phyloP scores from a whole-genome alignment of 495 filamentous ascomycete genomes.

The Penicillium taxi region DNA sequence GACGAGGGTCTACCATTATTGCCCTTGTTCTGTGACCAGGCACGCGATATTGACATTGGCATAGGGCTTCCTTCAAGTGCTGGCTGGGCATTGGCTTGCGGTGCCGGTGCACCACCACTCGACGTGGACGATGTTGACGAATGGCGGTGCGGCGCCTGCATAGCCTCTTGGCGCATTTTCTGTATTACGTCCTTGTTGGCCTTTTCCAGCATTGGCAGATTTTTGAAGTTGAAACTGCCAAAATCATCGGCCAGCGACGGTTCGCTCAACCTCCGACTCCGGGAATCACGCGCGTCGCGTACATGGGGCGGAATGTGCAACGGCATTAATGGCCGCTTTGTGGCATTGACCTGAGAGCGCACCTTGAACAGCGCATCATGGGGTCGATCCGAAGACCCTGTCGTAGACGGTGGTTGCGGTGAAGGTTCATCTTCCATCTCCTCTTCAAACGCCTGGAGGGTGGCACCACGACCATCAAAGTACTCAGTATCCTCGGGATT shows the following conservation, averaged over 20 bases:
- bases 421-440: constrained; percentile 86
- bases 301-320: constrained; percentile 95
- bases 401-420: constrained; percentile 47
- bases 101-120: constrained; percentile 32
- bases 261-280: constrained; percentile 83
- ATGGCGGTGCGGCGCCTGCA: constrained; percentile 54
- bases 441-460: constrained; percentile 78
- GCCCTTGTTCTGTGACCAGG: constrained; percentile 68
- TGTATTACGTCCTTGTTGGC: constrained; percentile 98
- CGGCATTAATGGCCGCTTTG: constrained; percentile 86
- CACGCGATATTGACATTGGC: constrained; percentile 72
- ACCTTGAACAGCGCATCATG: constrained; percentile 92
- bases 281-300: constrained; percentile 64
- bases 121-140: constrained; percentile 15
- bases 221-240: constrained; percentile 94
- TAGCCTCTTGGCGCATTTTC: constrained; percentile 81
- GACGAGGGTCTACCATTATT: constrained; percentile 76
- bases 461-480: constrained; percentile 88
- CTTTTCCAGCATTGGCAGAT: constrained; percentile 90
- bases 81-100: constrained; percentile 44
- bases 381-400: constrained; percentile 67
- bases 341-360: constrained; percentile 71
- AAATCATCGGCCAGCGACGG: constrained; percentile 86
- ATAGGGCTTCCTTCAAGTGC: constrained; percentile 81
- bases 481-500: constrained; percentile 98